Conservation (phyloP, 345 rosid species). For the Barbarea vulgaris region DNA sequence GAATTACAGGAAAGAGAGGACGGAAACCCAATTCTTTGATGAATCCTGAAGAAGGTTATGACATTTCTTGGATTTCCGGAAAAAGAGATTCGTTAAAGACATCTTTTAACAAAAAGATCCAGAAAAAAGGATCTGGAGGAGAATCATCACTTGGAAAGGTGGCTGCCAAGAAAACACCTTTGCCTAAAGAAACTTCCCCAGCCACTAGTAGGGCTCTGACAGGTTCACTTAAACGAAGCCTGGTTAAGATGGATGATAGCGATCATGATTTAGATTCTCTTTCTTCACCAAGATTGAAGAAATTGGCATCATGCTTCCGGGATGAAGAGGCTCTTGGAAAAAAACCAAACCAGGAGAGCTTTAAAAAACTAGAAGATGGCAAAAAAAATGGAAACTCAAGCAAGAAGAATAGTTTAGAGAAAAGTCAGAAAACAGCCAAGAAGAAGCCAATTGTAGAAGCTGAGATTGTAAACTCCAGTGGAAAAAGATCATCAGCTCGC, state of each 20-base stretch:
- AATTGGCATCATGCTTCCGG: slow-evolving; percentile 29
- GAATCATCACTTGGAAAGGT: slow-evolving; percentile 36
- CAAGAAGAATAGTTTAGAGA: slow-evolving; percentile 39
- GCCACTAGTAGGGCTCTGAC: slow-evolving; percentile 35
- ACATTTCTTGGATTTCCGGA: slow-evolving; percentile 49
- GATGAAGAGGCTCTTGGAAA: slow-evolving; percentile 39
- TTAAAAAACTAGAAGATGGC: slow-evolving; percentile 31
- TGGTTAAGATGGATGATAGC: slow-evolving; percentile 37
- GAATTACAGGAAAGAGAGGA: slow-evolving; percentile 57
- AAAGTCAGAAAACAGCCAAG: slow-evolving; percentile 27
- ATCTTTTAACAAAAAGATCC: slow-evolving; percentile 33
- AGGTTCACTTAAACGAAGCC: slow-evolving; percentile 43
- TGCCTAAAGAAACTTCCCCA: slow-evolving; percentile 27
- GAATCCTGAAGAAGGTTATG: slow-evolving; percentile 73
- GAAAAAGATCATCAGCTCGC: slow-evolving; percentile 33
- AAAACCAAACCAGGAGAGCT: slow-evolving; percentile 40
- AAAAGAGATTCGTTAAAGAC: slow-evolving; percentile 39
- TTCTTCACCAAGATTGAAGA: slow-evolving; percentile 32
- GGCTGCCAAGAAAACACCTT: slow-evolving; percentile 41
- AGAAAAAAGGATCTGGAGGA: slow-evolving; percentile 38
- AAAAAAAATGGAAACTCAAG: slow-evolving; percentile 35
- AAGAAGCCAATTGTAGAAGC: slow-evolving; percentile 30
- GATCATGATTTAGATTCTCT: slow-evolving; percentile 47
- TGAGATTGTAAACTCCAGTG: slow-evolving; percentile 22
- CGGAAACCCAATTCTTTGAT: slow-evolving; percentile 71